Evolutionary conservation across 2,329 filamentous ascomycete species (phyloP).

Genomic region (Keithomyces neogunnii): DNA sequence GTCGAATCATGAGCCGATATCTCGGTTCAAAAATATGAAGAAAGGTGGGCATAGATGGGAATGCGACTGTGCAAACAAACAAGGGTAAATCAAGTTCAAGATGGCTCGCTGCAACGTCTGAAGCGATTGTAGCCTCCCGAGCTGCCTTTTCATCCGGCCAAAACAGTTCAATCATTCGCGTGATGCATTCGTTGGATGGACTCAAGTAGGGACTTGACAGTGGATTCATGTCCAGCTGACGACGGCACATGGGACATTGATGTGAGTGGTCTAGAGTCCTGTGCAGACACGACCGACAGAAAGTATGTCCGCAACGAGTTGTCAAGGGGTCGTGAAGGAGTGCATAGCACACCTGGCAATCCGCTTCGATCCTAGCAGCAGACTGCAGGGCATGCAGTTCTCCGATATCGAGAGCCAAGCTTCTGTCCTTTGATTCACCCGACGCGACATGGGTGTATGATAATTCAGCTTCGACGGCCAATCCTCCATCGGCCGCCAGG

Average conservation of each 20-base stretch:
- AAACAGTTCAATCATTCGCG: conserved; percentile 55
- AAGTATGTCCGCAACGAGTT: conserved; percentile 81
- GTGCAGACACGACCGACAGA: conserved; percentile 72
- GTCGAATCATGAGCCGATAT: conserved; percentile 81
- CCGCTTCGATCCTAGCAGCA: conserved; percentile 59
- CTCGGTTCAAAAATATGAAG: conserved; percentile 89
- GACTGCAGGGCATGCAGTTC: conserved; percentile 50
- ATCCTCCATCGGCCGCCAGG: conserved; percentile 52
- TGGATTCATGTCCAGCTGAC: conserved; percentile 45
- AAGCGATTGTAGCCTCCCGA: conserved; percentile 44
- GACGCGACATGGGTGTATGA: conserved; percentile 30
- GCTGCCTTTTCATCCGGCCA: conserved; percentile 57
- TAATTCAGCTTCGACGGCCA: conserved; percentile 49
- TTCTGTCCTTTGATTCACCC: conserved; percentile 18
- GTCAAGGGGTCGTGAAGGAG: conserved; percentile 76
- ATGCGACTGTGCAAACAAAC: conserved; percentile 75
- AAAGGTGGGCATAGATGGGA: conserved; percentile 77
- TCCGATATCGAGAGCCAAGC: conserved; percentile 13
- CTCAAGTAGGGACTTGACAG: conserved; percentile 30
- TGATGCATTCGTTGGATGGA: conserved; percentile 55
- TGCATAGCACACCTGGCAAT: conserved; percentile 83
- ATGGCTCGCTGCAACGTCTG: conserved; percentile 47
- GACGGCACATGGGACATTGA: conserved; percentile 74
- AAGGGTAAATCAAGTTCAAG: conserved; percentile 57
- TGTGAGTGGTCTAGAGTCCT: conserved; percentile 69